Percentiles rank a stretch among this genome's conserved stretches.
Evolutionary conservation across 345 rosid genomes (phyloP).

Genomic region (Acer yangbiense): DNA sequence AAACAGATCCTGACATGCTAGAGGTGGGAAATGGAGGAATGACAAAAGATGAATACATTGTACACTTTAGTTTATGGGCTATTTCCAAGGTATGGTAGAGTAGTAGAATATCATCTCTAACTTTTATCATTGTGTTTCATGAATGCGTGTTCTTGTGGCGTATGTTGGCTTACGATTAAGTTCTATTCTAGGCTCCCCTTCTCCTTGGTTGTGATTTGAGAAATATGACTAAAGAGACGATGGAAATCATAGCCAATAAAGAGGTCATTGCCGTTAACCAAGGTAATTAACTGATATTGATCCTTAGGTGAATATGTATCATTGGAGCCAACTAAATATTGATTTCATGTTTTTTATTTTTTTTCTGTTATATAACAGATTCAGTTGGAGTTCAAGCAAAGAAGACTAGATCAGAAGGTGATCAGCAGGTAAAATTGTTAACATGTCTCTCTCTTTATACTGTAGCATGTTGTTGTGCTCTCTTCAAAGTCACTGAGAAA

Average conservation of each 20-base stretch:
- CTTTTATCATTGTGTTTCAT: background rate
- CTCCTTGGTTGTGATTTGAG: conserved; percentile 85
- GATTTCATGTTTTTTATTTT: background rate
- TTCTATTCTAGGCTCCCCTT: conserved; percentile 60
- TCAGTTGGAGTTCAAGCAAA: conserved; percentile 75
- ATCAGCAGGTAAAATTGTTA: conserved; percentile 53
- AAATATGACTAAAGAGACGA: conserved; percentile 56
- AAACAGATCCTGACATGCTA: conserved; percentile 95
- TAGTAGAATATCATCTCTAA: background rate
- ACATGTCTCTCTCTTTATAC: background rate
- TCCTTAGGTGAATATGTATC: background rate
- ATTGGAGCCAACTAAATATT: background rate
- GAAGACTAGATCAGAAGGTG: conserved; percentile 68
- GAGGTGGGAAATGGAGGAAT: conserved; percentile 99
- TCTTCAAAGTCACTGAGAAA: background rate
- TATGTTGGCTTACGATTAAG: background rate
- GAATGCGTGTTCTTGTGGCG: background rate
- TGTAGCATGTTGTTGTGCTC: background rate
- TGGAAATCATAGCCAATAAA: conserved; percentile 58
- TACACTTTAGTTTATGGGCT: conserved; percentile 93
- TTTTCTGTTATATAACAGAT: conserved; percentile 39
- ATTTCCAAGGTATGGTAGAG: conserved; percentile 71
- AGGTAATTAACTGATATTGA: conserved; percentile 39
- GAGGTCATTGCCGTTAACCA: conserved; percentile 88
- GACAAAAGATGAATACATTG: conserved; percentile 78